Evolutionary conservation across 2,329 filamentous ascomycete species (phyloP), one percentile per base, ranked within the genome.

Genomic region (Fusarium praegraminearum): DNA sequence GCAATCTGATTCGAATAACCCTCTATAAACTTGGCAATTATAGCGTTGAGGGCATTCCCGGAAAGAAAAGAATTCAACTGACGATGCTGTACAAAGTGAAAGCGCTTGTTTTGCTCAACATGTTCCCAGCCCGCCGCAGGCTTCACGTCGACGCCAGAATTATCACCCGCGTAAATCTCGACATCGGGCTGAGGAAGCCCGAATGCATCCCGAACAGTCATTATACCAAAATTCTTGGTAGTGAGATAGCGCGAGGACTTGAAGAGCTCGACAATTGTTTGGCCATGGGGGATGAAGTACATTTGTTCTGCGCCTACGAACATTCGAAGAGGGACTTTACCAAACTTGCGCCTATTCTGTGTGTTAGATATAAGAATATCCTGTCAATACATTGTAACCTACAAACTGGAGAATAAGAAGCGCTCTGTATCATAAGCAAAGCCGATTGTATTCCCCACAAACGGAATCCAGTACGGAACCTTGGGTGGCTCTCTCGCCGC

Each of bases 241-340:
- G 68, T 69, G 2, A 69, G 9, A 5, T 71, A 49, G 2, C 69
- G 61, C 11, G 68, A 66, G 0, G 50, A 51, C 30, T 71, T 71
- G 35, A 71, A 71, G 1, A 71, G 50, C 2, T 71, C 69, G 1
- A 55, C 57, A 12, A 71, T 66, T 2, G 43, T n/a, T 12, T 53
- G 26, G 7, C 69, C 69, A 5, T 71, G 69, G 28, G 69, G 68
- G 4, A 71, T 69, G 16, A 69, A 71, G 28, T 71, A 71, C 61
- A 71, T 69, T 7, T 40, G 40, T 22, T 71, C 68, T 2, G 60
- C 69, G 3, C 65, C 69, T 1, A 71, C 57, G 3, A 62, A 66
- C 18, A 71, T 69, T 2, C 65, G 65, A 7, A 71, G 43, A 10
- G 69, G 69, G 16, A 69, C 54, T 11, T 57, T 57, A 36, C 68